A percentile compares a stretch with the other conserved stretches of the same genome.
Evolutionary conservation across 495 filamentous ascomycete species (phyloP).

Genomic region (Aspergillus incahuasiensis): DNA sequence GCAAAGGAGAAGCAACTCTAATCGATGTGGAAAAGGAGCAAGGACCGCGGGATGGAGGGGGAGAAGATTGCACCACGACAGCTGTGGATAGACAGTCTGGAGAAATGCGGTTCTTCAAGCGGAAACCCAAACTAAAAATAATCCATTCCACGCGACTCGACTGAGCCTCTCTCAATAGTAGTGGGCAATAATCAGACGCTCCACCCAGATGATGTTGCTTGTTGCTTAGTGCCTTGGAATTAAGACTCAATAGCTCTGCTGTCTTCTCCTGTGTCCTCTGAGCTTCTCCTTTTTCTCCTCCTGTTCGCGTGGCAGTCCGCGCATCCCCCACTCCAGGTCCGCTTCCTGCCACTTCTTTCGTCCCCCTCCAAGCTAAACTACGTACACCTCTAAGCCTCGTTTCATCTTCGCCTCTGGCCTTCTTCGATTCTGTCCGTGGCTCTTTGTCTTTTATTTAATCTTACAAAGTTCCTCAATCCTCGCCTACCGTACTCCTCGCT

Average conservation of each 20-base stretch:
- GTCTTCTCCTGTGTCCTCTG: background rate
- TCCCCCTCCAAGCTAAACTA: background rate
- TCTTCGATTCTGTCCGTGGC: background rate
- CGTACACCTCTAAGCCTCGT: background rate
- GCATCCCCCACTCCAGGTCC: background rate
- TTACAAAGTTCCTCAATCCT: background rate
- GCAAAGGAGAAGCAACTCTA: background rate
- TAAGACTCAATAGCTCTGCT: slow-evolving; percentile 10
- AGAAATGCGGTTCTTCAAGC: slow-evolving; percentile 12
- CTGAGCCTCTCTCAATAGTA: background rate
- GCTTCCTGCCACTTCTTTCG: slow-evolving; percentile 6
- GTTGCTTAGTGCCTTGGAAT: slow-evolving; percentile 17
- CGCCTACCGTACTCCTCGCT: background rate
- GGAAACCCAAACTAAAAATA: slow-evolving; percentile 19
- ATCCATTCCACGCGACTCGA: slow-evolving; percentile 8
- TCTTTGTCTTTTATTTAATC: background rate
- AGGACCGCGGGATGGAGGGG: background rate
- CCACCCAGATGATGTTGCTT: background rate
- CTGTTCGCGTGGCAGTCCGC: slow-evolving; percentile 1
- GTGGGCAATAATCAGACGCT: background rate
- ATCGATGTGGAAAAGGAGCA: background rate
- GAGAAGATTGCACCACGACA: background rate
- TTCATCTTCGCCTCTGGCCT: background rate
- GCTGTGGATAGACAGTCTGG: background rate
- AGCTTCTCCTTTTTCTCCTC: background rate